Conservation (phyloP, 2,329 filamentous ascomycete species). For the Xylariomycetidae sp. region DNA sequence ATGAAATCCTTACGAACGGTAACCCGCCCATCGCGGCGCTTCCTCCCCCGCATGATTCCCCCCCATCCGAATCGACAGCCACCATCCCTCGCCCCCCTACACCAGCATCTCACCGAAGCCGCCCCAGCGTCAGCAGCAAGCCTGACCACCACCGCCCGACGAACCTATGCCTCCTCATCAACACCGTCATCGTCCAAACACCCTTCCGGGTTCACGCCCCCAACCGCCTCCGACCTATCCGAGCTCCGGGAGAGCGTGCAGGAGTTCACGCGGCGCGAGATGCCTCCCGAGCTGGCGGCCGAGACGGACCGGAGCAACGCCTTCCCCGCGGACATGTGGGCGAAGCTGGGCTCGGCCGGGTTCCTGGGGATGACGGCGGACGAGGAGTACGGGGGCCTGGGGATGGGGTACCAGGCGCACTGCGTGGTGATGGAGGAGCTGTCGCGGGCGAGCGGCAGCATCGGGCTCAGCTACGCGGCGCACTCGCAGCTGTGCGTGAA, state of each 20-base stretch:
- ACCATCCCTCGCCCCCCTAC: constrained; percentile 29
- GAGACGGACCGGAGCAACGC: constrained; percentile 80
- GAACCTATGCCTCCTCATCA: constrained; percentile 47
- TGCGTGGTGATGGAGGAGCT: constrained; percentile 95
- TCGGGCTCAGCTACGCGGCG: constrained; percentile 88
- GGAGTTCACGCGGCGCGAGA: constrained; percentile 85
- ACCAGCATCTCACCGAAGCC: constrained; percentile 33
- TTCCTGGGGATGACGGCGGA: constrained; percentile 92
- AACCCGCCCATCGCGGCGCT: constrained; percentile 25
- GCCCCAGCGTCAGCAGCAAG: too few species aligned
- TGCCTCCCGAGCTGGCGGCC: constrained; percentile 76
- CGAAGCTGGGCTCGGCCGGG: constrained; percentile 85
- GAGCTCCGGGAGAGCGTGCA: constrained; percentile 81
- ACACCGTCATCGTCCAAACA: constrained; percentile 54
- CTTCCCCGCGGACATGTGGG: constrained; percentile 90
- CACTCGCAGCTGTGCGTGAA: constrained; percentile 97
- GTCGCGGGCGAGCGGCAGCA: constrained; percentile 76
- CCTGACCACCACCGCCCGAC: too few species aligned
- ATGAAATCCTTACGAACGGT: constrained; percentile 34
- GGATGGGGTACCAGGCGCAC: constrained; percentile 94
- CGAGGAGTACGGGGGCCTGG: constrained; percentile 84
- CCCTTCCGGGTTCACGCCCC: constrained; percentile 60
- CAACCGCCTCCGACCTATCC: constrained; percentile 66
- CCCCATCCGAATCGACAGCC: constrained; percentile 3
- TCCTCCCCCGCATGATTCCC: constrained; percentile 10